Evolutionary conservation across 106 monocot species (phyloP).

Genomic region (Platanthera zijinensis): DNA sequence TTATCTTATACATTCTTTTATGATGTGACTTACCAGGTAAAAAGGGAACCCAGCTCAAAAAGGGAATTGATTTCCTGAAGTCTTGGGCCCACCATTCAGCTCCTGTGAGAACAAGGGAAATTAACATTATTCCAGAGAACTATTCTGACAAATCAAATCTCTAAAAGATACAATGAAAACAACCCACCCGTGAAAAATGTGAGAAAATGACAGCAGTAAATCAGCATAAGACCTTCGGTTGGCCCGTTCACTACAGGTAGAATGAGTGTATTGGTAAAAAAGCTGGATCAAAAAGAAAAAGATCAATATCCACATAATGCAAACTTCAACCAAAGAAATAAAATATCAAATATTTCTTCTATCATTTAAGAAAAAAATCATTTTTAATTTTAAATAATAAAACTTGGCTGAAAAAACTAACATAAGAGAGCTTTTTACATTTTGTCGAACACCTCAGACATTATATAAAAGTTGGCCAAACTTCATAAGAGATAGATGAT

Average conservation of each 20-base stretch:
- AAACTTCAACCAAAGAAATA: background rate
- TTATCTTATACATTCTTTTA: background rate
- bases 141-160: background rate
- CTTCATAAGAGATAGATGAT: no score
- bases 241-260: conserved; percentile 93
- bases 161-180: background rate
- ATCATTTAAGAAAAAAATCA: no score
- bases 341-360: no score
- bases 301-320: background rate
- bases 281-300: conserved; percentile 45
- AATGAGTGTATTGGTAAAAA: conserved; percentile 98
- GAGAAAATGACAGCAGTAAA: conserved; percentile 70
- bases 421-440: no score
- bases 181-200: conserved; percentile 79
- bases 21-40: conserved; percentile 42
- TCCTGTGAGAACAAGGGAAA: conserved; percentile 39
- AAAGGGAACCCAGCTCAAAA: conserved; percentile 53
- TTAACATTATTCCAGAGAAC: background rate
- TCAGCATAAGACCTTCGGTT: conserved; percentile 97
- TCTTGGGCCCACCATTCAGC: conserved; percentile 98
- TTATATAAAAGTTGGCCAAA: no score
- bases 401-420: no score
- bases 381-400: background rate
- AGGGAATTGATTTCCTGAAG: conserved; percentile 67
- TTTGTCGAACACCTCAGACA: no score